These are phyloP conservation scores for Barbatosphaeria neglecta DNA, from an alignment of 495 filamentous ascomycete species.

Conservation along the genomic window DNA sequence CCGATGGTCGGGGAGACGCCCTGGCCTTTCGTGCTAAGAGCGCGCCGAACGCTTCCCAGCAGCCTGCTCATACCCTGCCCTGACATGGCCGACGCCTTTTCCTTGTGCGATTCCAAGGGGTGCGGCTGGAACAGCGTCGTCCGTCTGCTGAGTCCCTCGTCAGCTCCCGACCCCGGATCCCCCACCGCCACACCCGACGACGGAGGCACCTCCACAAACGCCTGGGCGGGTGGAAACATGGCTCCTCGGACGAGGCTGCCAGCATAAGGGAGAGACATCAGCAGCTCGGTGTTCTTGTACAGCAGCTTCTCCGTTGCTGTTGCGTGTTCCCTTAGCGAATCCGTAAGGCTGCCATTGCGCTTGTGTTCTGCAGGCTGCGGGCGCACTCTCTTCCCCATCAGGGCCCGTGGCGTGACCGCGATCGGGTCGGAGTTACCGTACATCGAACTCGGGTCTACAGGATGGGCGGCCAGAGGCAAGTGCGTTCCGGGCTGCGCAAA, in stretches of 20 bases:
- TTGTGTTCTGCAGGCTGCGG: conserved; percentile 31
- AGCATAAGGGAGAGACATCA: conserved; percentile 56
- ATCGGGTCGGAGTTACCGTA: conserved; percentile 32
- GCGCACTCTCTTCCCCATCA: conserved; percentile 41
- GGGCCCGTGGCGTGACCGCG: conserved; percentile 38
- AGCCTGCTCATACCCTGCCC: conserved; percentile 68
- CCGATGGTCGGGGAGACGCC: conserved; percentile 34
- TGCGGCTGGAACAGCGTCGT: conserved; percentile 38
- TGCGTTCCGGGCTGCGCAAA: conserved; percentile 28
- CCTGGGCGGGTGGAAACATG: conserved; percentile 61
- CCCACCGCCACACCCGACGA: conserved; percentile 36
- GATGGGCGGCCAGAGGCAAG: conserved; percentile 48
- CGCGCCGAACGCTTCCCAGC: conserved; percentile 77
- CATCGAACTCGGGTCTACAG: conserved; percentile 42
- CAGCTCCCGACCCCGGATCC: no score
- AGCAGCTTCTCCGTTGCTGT: conserved; percentile 33
- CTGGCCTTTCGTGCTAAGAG: conserved; percentile 57
- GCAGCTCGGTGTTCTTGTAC: conserved; percentile 41
- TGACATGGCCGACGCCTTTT: conserved; percentile 40
- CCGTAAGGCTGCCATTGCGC: conserved; percentile 53
- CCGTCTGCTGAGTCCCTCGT: conserved; percentile 22
- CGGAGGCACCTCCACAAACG: conserved; percentile 63
- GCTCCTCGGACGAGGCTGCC: conserved; percentile 79
- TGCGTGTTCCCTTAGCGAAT: conserved; percentile 71
- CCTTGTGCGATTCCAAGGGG: conserved; percentile 21